Evolutionary conservation across 441 rosid species (phyloP).

Genomic region (Corymbia calophylla): DNA sequence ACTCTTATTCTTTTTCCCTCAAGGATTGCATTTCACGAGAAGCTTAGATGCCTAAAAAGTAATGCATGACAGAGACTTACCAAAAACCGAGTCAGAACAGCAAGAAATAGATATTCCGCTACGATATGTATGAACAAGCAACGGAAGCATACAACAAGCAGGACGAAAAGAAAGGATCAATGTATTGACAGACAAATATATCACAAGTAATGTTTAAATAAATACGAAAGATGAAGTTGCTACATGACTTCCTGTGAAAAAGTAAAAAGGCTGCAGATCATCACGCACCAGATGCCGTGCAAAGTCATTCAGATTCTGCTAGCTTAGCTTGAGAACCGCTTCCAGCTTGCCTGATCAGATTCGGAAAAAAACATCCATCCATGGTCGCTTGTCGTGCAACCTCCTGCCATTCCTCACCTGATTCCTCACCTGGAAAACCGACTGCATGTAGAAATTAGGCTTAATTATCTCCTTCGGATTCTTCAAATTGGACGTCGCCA

Average conservation of each 20-base stretch:
- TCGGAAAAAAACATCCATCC: slow-evolving; percentile 50
- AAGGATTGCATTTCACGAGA: background rate
- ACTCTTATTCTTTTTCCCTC: background rate
- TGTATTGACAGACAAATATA: background rate
- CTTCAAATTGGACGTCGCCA: slow-evolving; percentile 28
- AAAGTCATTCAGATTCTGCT: background rate
- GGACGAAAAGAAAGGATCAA: background rate
- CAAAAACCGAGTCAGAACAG: background rate
- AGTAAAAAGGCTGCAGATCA: background rate
- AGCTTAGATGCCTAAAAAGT: background rate
- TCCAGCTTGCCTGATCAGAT: slow-evolving; percentile 18
- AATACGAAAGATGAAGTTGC: background rate
- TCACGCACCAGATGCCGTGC: background rate
- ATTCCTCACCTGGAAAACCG: no score
- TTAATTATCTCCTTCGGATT: slow-evolving; percentile 38
- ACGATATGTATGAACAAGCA: background rate
- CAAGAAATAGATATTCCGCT: background rate
- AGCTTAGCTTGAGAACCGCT: background rate
- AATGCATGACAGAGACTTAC: background rate
- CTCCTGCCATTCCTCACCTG: no score
- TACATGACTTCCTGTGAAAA: no score
- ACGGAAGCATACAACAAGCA: background rate
- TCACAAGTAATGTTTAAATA: background rate
- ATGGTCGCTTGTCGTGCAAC: slow-evolving; percentile 67
- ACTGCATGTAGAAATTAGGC: slow-evolving; percentile 39